phyloP scores from a whole-genome alignment of 805 yeast species.

The Candida multigemmis region DNA sequence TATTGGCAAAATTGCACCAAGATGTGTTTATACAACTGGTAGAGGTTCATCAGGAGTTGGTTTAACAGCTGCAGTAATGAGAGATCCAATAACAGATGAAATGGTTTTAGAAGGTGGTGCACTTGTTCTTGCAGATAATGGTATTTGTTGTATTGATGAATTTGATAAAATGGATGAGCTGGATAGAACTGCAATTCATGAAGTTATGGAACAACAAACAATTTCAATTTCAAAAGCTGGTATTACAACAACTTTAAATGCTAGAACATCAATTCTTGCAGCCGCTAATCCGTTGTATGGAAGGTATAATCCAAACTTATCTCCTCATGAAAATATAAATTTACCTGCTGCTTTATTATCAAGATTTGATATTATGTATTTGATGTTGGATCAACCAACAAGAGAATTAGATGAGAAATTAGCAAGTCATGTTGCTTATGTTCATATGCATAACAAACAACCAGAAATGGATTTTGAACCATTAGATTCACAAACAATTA shows the following conservation, averaged over 20 bases:
- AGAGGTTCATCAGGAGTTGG: constrained; percentile 99
- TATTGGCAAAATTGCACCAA: constrained; percentile 85
- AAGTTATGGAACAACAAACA: constrained; percentile 99
- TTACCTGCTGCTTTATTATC: constrained; percentile 94
- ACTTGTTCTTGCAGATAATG: constrained; percentile 90
- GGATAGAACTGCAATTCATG: constrained; percentile 96
- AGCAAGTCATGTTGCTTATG: constrained; percentile 92
- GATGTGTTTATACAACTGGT: constrained; percentile 97
- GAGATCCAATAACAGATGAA: constrained; percentile 98
- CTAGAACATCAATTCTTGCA: constrained; percentile 89
- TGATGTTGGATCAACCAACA: constrained; percentile 77
- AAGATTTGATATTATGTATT: constrained; percentile 84
- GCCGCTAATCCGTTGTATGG: constrained; percentile 99
- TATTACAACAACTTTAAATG: constrained; percentile 90
- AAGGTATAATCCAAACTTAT: constrained; percentile 79
- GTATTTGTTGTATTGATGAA: constrained; percentile 97
- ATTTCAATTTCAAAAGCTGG: constrained; percentile 97
- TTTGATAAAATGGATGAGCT: constrained; percentile 97
- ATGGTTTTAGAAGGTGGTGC: constrained; percentile 99
- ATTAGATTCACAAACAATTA: constrained; percentile 65
- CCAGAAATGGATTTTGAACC: constrained; percentile 74
- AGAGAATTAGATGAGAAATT: constrained; percentile 74
- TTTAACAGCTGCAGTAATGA: constrained; percentile 96
- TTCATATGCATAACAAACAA: constrained; percentile 86
- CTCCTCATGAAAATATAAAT: constrained; percentile 93